Base-by-base conservation (phyloP, 495 filamentous ascomycete species). In the Penicillium antarcticum region DNA sequence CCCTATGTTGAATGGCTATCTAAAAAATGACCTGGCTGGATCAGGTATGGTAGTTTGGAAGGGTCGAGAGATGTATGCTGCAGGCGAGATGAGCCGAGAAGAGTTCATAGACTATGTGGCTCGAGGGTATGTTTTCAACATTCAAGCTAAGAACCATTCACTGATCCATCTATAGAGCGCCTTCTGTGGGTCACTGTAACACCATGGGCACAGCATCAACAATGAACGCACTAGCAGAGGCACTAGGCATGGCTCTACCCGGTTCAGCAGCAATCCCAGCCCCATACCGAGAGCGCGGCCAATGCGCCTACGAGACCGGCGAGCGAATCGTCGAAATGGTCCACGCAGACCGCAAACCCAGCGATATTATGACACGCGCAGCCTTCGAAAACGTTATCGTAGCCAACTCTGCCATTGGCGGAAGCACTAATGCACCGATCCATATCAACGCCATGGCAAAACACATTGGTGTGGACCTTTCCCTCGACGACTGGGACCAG, bases 161-260 rank as follows among this genome's bases (percentile, higher is more conserved):
- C 54, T 62, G 24, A 58, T 35, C 6, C 10, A 32, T 13, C 43
- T 17, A 43, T 24, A 75, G 72, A 18, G 71, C 74, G n/a, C 76
- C 76, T 3, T 78, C 75, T 6, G 76, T 65, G 21, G 78, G 78
- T 16, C 75, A 79, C 45, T 81, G 78, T 53, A 80, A 80, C 45
- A 80, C 76, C 10, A 80, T 81, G 77, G 77, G 77, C 33, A 81
- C 77, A 21, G 78, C 78, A 14, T 80, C 76, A 6, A 81, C 78
- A 0, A 81, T 81, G 77, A 79, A 80, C 50, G 76, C 77, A 1
- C 64, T 80, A 0, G 74, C 75, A 33, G 78, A 80, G 58, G 76
- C 78, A 2, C 66, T 81, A 0, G 78, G 78, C 13, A 81, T 81
- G 78, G 76, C 77, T 1, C 66, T 81, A 3, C 77, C 78, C 9